Conservation (phyloP, 176 grass and related monocot species). For the Oryza longistaminata region DNA sequence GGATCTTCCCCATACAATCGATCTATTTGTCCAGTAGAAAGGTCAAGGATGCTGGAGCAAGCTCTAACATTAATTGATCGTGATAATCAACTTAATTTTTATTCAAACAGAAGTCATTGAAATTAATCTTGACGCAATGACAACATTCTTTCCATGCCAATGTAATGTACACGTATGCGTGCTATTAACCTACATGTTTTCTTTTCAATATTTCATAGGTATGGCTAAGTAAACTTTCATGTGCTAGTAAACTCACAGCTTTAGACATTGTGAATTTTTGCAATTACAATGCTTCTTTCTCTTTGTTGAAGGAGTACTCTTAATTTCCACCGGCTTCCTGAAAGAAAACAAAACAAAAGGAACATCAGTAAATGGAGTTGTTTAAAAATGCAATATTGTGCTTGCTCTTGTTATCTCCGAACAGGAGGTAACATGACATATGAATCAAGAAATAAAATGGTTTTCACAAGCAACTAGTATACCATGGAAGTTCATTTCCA, state of each 20-base stretch:
- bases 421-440: constrained; percentile 11
- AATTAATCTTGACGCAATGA: constrained; percentile 7
- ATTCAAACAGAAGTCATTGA: constrained; percentile 11
- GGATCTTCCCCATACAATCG: neutral
- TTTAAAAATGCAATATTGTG: neutral
- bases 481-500: constrained; percentile 4
- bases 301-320: constrained; percentile 47
- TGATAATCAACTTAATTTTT: neutral
- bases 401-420: constrained; percentile 4
- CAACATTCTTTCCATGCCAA: constrained; percentile 7
- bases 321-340: constrained; percentile 52
- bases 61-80: constrained; percentile 14
- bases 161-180: constrained; percentile 8
- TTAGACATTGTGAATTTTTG: constrained; percentile 70
- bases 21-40: neutral
- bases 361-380: constrained; percentile 12
- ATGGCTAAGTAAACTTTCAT: constrained; percentile 6
- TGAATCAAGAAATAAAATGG: constrained; percentile 9
- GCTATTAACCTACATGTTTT: constrained; percentile 13
- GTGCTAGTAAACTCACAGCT: constrained; percentile 53
- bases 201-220: constrained; percentile 6
- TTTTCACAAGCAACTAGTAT: constrained; percentile 11
- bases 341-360: constrained; percentile 38
- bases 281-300: constrained; percentile 80
- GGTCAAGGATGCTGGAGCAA: neutral